Evolutionary conservation across 345 rosid species (phyloP), one percentile per base, ranked within the genome.

Genomic region (Brassica nigra): DNA sequence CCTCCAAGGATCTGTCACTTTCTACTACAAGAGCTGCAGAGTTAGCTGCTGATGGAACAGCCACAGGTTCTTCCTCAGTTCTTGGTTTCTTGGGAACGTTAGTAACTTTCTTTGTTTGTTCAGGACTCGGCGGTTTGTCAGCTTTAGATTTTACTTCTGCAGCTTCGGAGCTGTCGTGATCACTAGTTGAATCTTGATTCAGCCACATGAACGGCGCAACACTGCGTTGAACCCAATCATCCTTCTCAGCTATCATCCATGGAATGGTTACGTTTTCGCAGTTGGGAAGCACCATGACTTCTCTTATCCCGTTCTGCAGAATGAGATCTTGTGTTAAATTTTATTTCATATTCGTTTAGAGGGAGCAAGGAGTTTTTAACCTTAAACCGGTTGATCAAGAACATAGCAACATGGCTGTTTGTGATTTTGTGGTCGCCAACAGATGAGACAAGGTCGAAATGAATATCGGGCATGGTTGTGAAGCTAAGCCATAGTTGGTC

Each of bases 401-500:
- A 89, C 62, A 78, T 72, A 39, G 93, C 94, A 59, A 93, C 78
- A 23, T 84, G 93, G 16, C 86, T 83, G 54, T 81, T 93, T 63
- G 87, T 85, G 82, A 95, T 84, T 87, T 88, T 95, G 85, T 85
- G 96, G 12, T 93, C 99, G 80, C 99, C 97, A 78, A 95, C 84
- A 34, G 93, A 84, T 59, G 99, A 89, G 78, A 78, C 92, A 59
- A 93, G 86, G 66, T 83, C 79, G 78, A 95, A 89, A 69, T 91
- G 90, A 82, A 95, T 88, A 44, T 93, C 92, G 4, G 99, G 99
- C 97, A 86, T 92, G 77, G 88, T 88, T 15, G 91, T 89, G 84
- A 93, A 95, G 76, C 97, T 88, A 83, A 83, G 84, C 99, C 99
- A 95, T 77, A 95, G 80, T 77, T 87, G 98, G 85, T 95, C 99